Evolutionary conservation across 768 basidiomycete genomes (phyloP).

Genomic region (Hygrocybe punicea): DNA sequence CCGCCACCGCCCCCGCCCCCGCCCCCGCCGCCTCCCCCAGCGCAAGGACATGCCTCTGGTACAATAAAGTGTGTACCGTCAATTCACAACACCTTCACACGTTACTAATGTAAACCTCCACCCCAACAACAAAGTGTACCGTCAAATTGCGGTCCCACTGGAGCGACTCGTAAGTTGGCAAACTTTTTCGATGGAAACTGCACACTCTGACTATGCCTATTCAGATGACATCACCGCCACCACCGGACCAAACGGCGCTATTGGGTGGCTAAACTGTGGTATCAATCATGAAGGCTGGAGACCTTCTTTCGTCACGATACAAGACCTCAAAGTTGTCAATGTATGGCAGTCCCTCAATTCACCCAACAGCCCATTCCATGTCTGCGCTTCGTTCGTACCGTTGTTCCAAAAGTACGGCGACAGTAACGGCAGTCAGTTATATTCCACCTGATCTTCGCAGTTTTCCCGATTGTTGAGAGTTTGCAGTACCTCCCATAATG

Average conservation of each 20-base stretch:
- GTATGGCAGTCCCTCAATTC: slow-evolving; percentile 49
- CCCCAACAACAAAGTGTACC: slow-evolving; percentile 36
- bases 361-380: slow-evolving; percentile 52
- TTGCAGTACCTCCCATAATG: slow-evolving; percentile 61
- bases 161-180: slow-evolving; percentile 46
- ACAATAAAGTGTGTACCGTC: neutral
- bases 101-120: neutral
- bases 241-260: slow-evolving; percentile 66
- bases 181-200: neutral
- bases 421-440: slow-evolving; percentile 29
- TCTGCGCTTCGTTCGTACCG: slow-evolving; percentile 49
- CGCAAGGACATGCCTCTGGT: slow-evolving; percentile 8
- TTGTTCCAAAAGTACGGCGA: slow-evolving; percentile 59
- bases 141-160: slow-evolving; percentile 44
- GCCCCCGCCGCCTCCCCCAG: slow-evolving; percentile 1
- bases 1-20: neutral
- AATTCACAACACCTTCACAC: neutral
- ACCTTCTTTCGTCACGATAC: slow-evolving; percentile 58
- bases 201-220: neutral
- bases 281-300: slow-evolving; percentile 62
- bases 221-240: slow-evolving; percentile 47
- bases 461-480: neutral
- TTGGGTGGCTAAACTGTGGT: slow-evolving; percentile 79
- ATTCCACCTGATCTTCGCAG: neutral
- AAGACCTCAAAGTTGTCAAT: slow-evolving; percentile 48